Evolutionary conservation across 805 yeast genomes (phyloP), one percentile per base, ranked within the genome.

Genomic region (Starmerella vitae): DNA sequence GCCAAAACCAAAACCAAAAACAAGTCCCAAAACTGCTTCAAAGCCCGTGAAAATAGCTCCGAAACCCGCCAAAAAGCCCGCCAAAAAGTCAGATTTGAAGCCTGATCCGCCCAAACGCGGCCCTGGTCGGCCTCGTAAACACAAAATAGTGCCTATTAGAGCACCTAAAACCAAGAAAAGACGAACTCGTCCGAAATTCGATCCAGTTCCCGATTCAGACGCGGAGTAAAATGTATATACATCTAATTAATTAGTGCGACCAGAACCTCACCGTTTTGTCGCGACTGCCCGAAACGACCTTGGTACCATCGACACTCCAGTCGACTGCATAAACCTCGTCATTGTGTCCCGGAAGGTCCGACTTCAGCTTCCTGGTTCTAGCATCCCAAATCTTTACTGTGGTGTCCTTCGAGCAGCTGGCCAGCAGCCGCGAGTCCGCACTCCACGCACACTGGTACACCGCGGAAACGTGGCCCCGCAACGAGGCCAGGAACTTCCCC

Each of bases 391-490:
- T 94, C 59, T 88, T 88, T 55, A 88, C 68, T 1, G 97, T 88
- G 1, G 97, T 86, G 59, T 88, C 97, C 57, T 88, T 88, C 12
- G 96, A 85, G 59, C 94, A 81, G 54, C 94, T 80, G 8, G 85
- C 98, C 41, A 91, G 64, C 27, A 88, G 64, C 50, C 98, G 67
- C 59, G 88, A 81, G 55, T 91, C 98, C 1, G 94, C 78, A 3
- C 95, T 84, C 98, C 98, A 91, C 0, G 97, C 83, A 4, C 94
- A 84, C 61, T 88, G 96, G 59, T 91, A 91, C 0, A 91, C 98
- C 3, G 97, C 84, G 0, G 96, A 95, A 42, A 91, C 98, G 58
- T 91, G 98, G 1, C 98, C 98, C 48, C 98, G 67, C 53, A 91
- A 74, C 0, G 97, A 84, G 4, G 93, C 74, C 21, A 91, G 61